A percentile compares a stretch with the other conserved stretches of the same genome.
phyloP scores from a whole-genome alignment of 1,139 yeast species.

The Suhomyces bribrorum region DNA sequence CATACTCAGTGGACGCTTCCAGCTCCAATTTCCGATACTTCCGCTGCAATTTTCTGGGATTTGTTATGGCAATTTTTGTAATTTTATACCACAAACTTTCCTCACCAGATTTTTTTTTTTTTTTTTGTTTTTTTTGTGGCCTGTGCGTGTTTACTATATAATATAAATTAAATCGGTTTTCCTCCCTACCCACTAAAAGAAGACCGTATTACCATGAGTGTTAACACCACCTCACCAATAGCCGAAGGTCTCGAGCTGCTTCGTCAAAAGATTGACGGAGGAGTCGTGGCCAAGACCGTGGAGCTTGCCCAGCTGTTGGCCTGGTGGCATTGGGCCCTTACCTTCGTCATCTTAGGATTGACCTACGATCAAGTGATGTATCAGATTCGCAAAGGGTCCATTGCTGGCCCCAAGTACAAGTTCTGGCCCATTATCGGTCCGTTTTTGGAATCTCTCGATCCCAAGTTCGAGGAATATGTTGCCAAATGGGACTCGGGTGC shows the following conservation, averaged over 20 bases:
- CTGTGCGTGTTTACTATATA: too few species aligned
- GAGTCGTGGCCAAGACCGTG: conserved; percentile 4
- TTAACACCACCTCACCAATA: conserved; percentile 18
- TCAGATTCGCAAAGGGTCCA: conserved; percentile 74
- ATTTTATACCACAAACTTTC: too few species aligned
- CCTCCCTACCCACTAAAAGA: too few species aligned
- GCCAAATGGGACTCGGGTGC: conserved; percentile 96
- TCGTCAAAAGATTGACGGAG: conserved; percentile 10
- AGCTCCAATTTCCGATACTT: too few species aligned
- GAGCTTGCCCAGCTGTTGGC: conserved; percentile 14
- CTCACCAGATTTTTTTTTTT: too few species aligned
- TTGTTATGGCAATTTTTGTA: too few species aligned
- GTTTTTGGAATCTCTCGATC: conserved; percentile 91
- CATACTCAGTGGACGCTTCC: too few species aligned
- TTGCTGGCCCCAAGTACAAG: conserved; percentile 87
- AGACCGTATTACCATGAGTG: conserved; percentile 14
- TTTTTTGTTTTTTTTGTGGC: too few species aligned
- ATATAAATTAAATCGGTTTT: too few species aligned
- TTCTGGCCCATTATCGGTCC: conserved; percentile 97
- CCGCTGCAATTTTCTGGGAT: too few species aligned
- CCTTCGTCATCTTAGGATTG: conserved; percentile 53
- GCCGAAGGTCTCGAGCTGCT: conserved; percentile 13
- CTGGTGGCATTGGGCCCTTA: conserved; percentile 55
- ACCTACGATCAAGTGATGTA: conserved; percentile 82
- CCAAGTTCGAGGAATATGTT: conserved; percentile 89